A percentile compares a stretch with the other conserved stretches of the same genome.
Conservation (phyloP, 2,329 filamentous ascomycete species). For the Lasiodiplodia sp. region DNA sequence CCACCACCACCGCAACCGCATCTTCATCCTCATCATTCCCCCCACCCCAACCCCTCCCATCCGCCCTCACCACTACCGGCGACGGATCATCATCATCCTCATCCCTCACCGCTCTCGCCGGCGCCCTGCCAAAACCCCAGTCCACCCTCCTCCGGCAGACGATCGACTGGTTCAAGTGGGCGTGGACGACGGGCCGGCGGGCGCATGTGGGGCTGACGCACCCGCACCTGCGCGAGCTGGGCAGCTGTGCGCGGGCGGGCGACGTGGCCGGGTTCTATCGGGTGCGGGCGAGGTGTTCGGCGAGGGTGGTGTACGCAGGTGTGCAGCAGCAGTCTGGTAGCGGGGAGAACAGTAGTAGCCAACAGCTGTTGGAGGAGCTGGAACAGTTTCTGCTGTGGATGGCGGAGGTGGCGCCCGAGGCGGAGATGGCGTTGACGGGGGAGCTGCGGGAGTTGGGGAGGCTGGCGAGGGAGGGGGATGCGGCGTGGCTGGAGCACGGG, state of each 20-base stretch:
- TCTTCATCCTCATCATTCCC: not conserved
- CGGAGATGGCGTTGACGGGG: not conserved
- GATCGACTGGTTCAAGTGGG: constrained; percentile 22
- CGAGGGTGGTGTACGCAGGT: not conserved
- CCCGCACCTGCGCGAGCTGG: not conserved
- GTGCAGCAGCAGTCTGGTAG: no score
- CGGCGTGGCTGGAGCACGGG: not conserved
- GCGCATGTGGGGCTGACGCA: not conserved
- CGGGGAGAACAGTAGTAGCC: no score
- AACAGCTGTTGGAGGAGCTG: not conserved
- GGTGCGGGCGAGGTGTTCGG: not conserved
- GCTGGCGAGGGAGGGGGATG: not conserved
- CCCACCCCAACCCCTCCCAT: no score
- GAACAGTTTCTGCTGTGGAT: not conserved
- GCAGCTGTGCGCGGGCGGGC: not conserved
- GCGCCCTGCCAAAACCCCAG: not conserved
- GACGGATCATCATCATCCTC: not conserved
- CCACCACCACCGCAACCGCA: not conserved
- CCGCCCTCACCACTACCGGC: not conserved
- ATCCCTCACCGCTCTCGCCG: not conserved
- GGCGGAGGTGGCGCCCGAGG: not conserved
- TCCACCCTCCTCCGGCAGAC: constrained; percentile 5
- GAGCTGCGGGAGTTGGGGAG: constrained; percentile 9
- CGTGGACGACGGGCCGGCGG: not conserved
- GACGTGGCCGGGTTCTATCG: not conserved